These are phyloP conservation scores for Rhizopogon sp. DNA, from an alignment of 768 basidiomycete species.

Conservation along the genomic window DNA sequence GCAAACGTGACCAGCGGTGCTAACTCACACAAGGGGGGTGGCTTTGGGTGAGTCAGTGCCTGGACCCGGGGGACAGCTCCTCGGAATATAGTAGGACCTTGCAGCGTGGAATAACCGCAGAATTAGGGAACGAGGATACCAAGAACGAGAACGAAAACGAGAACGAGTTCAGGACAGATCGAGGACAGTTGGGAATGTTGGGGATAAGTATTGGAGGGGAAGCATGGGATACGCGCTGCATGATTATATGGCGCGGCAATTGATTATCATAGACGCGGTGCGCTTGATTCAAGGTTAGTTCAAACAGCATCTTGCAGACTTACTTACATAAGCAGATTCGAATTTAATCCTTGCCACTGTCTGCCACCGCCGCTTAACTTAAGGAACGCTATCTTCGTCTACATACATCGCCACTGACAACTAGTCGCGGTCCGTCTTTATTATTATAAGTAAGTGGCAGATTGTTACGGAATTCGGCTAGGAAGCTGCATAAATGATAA, in stretches of 20 bases:
- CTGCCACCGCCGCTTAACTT: not conserved
- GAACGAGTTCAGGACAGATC: not conserved
- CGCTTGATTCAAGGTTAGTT: not conserved
- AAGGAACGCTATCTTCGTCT: too few species aligned
- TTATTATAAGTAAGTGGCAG: too few species aligned
- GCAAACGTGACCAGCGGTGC: not conserved
- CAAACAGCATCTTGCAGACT: not conserved
- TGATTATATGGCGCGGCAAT: not conserved
- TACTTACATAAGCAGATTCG: not conserved
- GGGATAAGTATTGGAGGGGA: not conserved
- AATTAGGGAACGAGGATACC: not conserved
- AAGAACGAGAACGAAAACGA: not conserved
- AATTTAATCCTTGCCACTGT: not conserved
- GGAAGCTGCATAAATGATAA: too few species aligned
- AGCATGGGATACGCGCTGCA: conserved; percentile 1
- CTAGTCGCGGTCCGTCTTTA: too few species aligned
- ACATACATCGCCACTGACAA: too few species aligned
- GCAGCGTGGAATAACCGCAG: not conserved
- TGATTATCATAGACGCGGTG: not conserved
- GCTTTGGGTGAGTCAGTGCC: not conserved
- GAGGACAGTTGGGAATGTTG: not conserved
- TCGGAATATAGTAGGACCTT: not conserved
- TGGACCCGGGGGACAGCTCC: conserved; percentile 1
- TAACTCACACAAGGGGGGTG: not conserved
- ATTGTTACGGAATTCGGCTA: too few species aligned